Percentiles rank a stretch among this genome's conserved stretches.
phyloP scores from a whole-genome alignment of 2,329 filamentous ascomycete species.

The Fusarium torulosum region DNA sequence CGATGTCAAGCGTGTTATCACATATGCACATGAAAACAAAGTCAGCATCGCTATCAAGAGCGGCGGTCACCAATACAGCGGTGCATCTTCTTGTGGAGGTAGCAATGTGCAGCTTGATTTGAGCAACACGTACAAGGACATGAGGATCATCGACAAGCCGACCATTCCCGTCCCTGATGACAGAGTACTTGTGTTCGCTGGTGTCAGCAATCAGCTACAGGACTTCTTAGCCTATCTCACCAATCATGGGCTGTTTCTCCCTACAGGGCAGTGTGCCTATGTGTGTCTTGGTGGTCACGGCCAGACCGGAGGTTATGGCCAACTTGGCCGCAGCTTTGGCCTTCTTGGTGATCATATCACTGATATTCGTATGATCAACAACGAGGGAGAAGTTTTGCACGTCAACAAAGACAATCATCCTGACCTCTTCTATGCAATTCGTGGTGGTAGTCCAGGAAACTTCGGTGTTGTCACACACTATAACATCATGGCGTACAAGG shows the following conservation, averaged over 20 bases:
- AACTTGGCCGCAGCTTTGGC: not conserved
- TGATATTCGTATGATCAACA: not conserved
- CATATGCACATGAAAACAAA: not conserved
- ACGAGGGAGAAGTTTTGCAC: rapidly evolving
- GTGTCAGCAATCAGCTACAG: not conserved
- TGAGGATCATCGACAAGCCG: not conserved
- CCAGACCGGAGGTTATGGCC: not conserved
- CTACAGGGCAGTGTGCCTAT: not conserved
- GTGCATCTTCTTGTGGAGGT: not conserved
- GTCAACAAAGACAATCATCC: not conserved
- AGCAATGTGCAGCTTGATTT: not conserved
- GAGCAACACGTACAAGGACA: not conserved
- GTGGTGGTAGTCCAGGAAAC: not conserved
- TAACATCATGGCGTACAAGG: not conserved
- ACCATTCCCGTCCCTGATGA: not conserved
- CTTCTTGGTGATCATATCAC: not conserved
- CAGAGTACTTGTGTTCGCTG: not conserved
- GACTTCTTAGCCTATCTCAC: not conserved
- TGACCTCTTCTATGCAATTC: not conserved
- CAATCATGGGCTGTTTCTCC: not conserved
- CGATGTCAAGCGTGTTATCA: not conserved
- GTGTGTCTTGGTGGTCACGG: not conserved
- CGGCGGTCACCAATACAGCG: not conserved
- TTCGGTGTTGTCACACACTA: not conserved
- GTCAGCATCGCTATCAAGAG: not conserved